Evolutionary conservation across 2,329 filamentous ascomycete species (phyloP).

Genomic region (Colletotrichum noveboracense): DNA sequence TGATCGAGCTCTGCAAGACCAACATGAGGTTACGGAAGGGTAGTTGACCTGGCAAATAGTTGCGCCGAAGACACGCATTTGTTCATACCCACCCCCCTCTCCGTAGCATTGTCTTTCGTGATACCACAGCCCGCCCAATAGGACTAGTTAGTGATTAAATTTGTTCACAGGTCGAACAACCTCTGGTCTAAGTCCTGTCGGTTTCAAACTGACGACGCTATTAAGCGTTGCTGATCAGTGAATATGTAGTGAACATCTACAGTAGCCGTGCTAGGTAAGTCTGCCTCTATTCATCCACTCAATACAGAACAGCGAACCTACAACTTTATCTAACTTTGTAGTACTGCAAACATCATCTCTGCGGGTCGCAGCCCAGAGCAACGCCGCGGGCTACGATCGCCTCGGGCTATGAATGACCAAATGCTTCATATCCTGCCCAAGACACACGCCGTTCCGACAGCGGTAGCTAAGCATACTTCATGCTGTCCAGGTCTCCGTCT

Average conservation of each 20-base stretch:
- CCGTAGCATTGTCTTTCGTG: not conserved
- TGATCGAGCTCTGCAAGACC: not conserved
- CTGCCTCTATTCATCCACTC: not conserved
- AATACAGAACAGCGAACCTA: constrained; percentile 18
- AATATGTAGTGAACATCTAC: not conserved
- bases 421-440: constrained; percentile 12
- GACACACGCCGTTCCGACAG: not conserved
- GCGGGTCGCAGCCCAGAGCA: not conserved
- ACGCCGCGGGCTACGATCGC: not conserved
- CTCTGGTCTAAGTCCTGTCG: not conserved
- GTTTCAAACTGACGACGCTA: not conserved
- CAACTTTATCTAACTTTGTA: constrained; percentile 7
- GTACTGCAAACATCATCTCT: constrained; percentile 9
- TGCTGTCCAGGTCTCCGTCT: constrained; percentile 3
- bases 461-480: not conserved
- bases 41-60: not conserved
- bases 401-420: constrained; percentile 11
- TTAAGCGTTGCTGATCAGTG: not conserved
- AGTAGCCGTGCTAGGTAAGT: not conserved
- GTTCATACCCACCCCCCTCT: not conserved
- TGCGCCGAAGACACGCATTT: not conserved
- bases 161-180: not conserved
- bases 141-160: not conserved
- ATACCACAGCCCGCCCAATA: not conserved
- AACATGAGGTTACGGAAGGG: not conserved